Percentiles rank a stretch among this genome's conserved stretches.
These are phyloP conservation scores for Aegilops umbellulata DNA, from an alignment of 176 grass and related monocot genomes.

Conservation along the genomic window DNA sequence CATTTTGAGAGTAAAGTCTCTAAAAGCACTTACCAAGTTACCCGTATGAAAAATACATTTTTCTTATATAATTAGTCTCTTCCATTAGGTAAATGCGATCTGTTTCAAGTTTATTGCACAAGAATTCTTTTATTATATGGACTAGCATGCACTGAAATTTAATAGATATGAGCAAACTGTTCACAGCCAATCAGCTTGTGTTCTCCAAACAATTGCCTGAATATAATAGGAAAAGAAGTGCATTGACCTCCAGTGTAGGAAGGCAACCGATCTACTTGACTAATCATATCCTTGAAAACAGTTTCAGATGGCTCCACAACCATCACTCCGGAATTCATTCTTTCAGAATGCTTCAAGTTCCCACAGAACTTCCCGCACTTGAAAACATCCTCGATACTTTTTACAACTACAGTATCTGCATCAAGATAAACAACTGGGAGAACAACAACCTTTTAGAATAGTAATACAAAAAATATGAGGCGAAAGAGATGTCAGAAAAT, in stretches of 20 bases:
- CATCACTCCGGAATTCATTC: conserved; percentile 95
- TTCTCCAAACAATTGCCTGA: neutral
- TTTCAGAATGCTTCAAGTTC: conserved; percentile 98
- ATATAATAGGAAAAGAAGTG: conserved; percentile 37
- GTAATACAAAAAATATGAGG: neutral
- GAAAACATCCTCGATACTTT: conserved; percentile 87
- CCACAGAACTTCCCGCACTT: conserved; percentile 93
- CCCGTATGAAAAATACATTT: neutral
- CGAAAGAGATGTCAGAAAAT: neutral
- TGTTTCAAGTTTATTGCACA: neutral
- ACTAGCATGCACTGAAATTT: neutral
- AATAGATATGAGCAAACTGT: neutral
- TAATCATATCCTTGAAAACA: conserved; percentile 84
- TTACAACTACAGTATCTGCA: conserved; percentile 93
- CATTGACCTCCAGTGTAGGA: conserved; percentile 91
- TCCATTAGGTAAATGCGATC: neutral
- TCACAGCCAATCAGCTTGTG: neutral
- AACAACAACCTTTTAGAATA: neutral
- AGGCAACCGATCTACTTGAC: conserved; percentile 63
- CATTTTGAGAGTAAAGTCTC: neutral
- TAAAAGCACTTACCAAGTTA: neutral
- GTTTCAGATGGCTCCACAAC: conserved; percentile 94
- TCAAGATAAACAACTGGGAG: conserved; percentile 74
- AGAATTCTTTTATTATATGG: neutral
- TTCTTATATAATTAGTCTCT: neutral